These are phyloP conservation scores for Lepiota brunneoincarnata DNA, from an alignment of 768 basidiomycete species.

Conservation along the genomic window DNA sequence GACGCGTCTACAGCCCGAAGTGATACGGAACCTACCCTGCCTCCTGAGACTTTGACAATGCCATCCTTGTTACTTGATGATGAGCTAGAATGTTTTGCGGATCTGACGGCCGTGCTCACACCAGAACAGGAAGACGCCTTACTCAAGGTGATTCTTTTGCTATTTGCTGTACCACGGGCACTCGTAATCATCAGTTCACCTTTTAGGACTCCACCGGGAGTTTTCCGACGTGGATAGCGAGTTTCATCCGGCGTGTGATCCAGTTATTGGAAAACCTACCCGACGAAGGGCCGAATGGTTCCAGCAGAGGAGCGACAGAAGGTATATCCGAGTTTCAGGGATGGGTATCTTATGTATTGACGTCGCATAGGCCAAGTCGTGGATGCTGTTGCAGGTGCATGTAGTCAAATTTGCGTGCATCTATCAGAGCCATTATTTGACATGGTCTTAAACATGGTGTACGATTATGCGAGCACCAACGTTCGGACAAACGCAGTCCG, in stretches of 20 bases:
- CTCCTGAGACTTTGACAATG: conserved; percentile 24
- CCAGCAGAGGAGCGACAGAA: conserved; percentile 64
- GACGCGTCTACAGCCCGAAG: conserved; percentile 23
- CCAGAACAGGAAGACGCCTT: conserved; percentile 70
- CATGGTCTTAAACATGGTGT: conserved; percentile 79
- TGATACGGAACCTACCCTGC: conserved; percentile 33
- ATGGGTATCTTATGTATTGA: neutral
- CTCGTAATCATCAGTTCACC: neutral
- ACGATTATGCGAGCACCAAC: conserved; percentile 76
- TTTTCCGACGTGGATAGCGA: conserved; percentile 83
- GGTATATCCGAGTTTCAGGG: conserved; percentile 29
- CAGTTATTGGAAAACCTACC: conserved; percentile 83
- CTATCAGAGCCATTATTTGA: conserved; percentile 74
- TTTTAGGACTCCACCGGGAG: conserved; percentile 60
- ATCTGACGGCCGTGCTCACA: conserved; percentile 40
- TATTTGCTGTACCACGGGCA: neutral
- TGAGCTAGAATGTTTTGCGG: conserved; percentile 29
- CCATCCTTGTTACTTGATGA: conserved; percentile 38
- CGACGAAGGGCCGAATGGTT: conserved; percentile 68
- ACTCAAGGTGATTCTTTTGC: conserved; percentile 39
- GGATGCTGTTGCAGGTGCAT: conserved; percentile 72
- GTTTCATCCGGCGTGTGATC: conserved; percentile 75
- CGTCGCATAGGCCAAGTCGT: conserved; percentile 59
- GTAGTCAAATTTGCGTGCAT: conserved; percentile 75
- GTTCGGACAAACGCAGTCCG: conserved; percentile 85